Evolutionary conservation across 73 alveolate species (phyloP).

Genomic region (Stentor roeselii): DNA sequence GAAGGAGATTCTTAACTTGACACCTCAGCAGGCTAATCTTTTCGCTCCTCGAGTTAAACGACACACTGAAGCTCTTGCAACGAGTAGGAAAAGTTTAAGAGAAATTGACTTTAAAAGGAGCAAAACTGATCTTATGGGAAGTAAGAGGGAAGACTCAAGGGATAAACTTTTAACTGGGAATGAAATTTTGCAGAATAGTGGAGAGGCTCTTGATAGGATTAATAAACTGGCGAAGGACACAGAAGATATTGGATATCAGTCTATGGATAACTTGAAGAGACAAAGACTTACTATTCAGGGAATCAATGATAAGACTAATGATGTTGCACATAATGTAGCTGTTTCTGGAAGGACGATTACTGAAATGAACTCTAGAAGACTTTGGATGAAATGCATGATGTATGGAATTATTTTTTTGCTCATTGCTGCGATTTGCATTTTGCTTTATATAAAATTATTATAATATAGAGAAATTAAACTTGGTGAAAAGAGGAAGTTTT

Average conservation of each 20-base stretch:
- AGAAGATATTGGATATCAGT: conserved; percentile 13
- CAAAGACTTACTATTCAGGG: background rate
- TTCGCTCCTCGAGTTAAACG: background rate
- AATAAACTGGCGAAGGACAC: background rate
- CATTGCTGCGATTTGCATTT: background rate
- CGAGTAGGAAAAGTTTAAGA: background rate
- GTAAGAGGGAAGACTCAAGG: background rate
- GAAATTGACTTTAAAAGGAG: background rate
- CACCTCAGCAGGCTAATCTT: background rate
- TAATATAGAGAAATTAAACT: background rate
- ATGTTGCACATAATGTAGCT: background rate
- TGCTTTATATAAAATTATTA: conserved; percentile 4
- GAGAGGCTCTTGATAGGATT: conserved; percentile 14
- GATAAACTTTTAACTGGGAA: background rate
- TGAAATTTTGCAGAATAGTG: background rate
- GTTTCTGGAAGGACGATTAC: conserved; percentile 4
- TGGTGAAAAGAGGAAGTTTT: no score
- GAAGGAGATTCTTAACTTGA: background rate
- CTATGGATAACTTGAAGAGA: background rate
- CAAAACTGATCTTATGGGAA: conserved; percentile 2
- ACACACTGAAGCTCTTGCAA: background rate
- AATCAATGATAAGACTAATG: background rate
- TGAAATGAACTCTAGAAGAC: background rate
- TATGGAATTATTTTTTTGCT: conserved; percentile 16
- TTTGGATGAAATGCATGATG: conserved; percentile 8